These are phyloP conservation scores for Fusarium agapanthi DNA, from an alignment of 2,329 filamentous ascomycete genomes.

Conservation along the genomic window DNA sequence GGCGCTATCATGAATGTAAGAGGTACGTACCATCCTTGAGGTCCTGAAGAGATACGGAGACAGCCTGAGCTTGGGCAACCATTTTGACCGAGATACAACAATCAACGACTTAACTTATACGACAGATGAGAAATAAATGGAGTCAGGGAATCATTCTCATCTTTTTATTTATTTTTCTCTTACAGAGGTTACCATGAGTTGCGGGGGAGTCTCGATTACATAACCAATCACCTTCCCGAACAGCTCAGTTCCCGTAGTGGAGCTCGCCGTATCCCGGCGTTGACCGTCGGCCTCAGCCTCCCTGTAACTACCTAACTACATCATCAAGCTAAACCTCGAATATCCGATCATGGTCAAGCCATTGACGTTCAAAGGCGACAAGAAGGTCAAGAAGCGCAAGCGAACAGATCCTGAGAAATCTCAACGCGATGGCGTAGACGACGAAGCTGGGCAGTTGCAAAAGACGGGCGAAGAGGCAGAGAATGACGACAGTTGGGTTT, in stretches of 20 bases:
- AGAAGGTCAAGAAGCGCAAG: conserved; percentile 93
- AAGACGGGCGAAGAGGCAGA: conserved; percentile 49
- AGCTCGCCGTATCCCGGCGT: conserved; percentile 47
- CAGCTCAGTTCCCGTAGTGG: conserved; percentile 31
- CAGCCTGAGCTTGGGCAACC: conserved; percentile 61
- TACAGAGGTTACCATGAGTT: conserved; percentile 13
- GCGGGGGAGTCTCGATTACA: conserved; percentile 37
- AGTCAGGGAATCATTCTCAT: neutral
- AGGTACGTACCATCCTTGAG: conserved; percentile 62
- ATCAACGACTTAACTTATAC: neutral
- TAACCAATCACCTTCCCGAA: conserved; percentile 36
- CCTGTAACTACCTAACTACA: neutral
- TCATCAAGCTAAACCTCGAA: neutral
- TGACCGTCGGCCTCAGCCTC: conserved; percentile 14
- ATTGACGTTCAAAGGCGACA: conserved; percentile 96
- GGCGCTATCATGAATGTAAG: conserved; percentile 15
- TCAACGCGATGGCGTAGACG: conserved; percentile 40
- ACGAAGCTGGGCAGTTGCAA: conserved; percentile 28
- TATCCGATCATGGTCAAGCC: conserved; percentile 78
- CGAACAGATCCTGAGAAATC: conserved; percentile 63
- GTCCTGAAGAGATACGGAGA: conserved; percentile 69
- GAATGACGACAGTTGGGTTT: conserved; percentile 90
- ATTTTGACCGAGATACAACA: conserved; percentile 42
- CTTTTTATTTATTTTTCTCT: conserved; percentile 7
- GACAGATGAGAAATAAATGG: neutral